Base-by-base conservation (phyloP, 805 yeast species). In the Kodamaea kakaduensis region DNA sequence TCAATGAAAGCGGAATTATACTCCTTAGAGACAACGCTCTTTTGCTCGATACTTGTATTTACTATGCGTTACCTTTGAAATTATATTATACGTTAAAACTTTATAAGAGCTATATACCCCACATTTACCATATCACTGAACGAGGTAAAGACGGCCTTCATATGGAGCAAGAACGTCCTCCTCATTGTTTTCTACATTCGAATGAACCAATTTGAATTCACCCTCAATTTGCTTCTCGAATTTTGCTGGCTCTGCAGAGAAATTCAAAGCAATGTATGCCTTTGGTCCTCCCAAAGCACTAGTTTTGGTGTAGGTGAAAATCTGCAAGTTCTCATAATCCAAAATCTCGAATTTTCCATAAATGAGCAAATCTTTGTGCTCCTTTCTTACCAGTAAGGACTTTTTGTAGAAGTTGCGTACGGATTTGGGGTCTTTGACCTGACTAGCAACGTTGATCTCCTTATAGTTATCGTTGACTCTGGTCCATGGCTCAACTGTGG, bases 401-500 rank as follows among this genome's bases (percentile, higher is more conserved):
- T 59, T 56, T 42, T 60, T 61, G 68, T 73, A 75, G 56, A 71
- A 75, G 41, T 52, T 47, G 43, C 65, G 59, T 19, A 72, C 58
- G 0, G 79, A 73, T 28, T 64, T 43, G 5, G 70, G 67, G 48
- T 75, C 75, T 29, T 59, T 42, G 12, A 57, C 48, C 50, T 75
- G 77, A 3, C 62, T 52, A 5, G 60, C 67, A 15, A 66, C 79
- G 42, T 76, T 76, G 49, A 74, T 63, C 33, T 66, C 67, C 41
- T 51, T 54, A 56, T 67, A 75, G 47, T 69, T 69, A 40, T 71
- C 76, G 44, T 72, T 71, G 44, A 69, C 68, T 40, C 61, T 56
- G 57, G 69, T 73, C 81, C 81, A 75, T 12, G 81, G 80, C 41
- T 55, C 58, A 28, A 50, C 67, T 4, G 62, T 54, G 16, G 76